Conservation (phyloP, 2,329 filamentous ascomycete genomes). For the Phoma sp. region DNA sequence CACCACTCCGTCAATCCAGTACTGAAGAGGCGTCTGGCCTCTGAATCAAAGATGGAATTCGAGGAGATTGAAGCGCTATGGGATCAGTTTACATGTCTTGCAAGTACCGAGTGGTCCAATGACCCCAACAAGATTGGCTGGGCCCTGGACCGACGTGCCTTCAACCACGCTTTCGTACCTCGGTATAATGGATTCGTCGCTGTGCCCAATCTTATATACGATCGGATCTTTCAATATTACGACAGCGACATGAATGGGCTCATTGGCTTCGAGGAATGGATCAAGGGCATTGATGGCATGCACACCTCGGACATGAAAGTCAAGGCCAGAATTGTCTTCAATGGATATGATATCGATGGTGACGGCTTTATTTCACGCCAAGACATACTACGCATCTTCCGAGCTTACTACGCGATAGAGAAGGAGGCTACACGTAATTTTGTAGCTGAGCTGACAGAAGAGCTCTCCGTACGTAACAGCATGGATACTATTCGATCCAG, state of each 20-base stretch:
- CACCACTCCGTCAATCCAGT: constrained; percentile 69
- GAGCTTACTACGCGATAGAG: constrained; percentile 89
- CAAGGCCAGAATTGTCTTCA: constrained; percentile 68
- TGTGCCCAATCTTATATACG: constrained; percentile 87
- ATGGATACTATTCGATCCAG: constrained; percentile 51
- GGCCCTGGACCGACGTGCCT: constrained; percentile 90
- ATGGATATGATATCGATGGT: constrained; percentile 87
- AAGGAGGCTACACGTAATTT: constrained; percentile 87
- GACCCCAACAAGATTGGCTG: constrained; percentile 79
- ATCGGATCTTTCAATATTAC: constrained; percentile 96
- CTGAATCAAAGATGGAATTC: constrained; percentile 66
- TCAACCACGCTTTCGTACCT: constrained; percentile 87
- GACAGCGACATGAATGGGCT: constrained; percentile 87
- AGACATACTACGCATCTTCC: constrained; percentile 90
- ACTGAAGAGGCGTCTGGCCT: constrained; percentile 67
- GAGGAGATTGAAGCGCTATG: constrained; percentile 91
- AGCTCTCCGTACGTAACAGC: constrained; percentile 67
- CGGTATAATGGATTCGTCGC: constrained; percentile 80
- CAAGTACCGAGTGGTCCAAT: constrained; percentile 80
- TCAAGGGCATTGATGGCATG: constrained; percentile 76
- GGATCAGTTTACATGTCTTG: constrained; percentile 96
- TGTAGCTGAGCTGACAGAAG: constrained; percentile 75
- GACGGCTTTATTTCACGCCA: constrained; percentile 85
- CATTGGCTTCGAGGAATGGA: constrained; percentile 91
- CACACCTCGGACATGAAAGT: constrained; percentile 56